Conservation (phyloP, 2,329 filamentous ascomycete species). For the Neonectria sp. region DNA sequence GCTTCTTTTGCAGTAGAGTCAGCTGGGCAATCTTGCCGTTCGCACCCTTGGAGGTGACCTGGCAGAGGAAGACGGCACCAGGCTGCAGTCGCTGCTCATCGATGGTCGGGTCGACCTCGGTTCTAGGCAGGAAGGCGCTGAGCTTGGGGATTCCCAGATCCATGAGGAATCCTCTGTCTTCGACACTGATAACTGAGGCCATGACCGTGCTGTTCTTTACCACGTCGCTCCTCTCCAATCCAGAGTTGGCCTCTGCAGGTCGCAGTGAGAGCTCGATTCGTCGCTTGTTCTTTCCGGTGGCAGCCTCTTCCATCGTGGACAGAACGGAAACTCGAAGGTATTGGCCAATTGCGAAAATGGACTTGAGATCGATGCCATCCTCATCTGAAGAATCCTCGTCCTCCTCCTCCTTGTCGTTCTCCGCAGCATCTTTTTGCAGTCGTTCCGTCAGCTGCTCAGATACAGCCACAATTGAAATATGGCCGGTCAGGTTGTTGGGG, state of each 20-base stretch:
- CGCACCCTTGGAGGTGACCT: slow-evolving; percentile 81
- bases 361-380: slow-evolving; percentile 78
- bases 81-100: slow-evolving; percentile 80
- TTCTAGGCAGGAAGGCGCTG: slow-evolving; percentile 88
- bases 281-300: slow-evolving; percentile 76
- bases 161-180: slow-evolving; percentile 96
- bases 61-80: slow-evolving; percentile 87
- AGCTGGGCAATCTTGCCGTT: slow-evolving; percentile 91
- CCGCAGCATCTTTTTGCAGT: slow-evolving; percentile 76
- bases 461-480: slow-evolving; percentile 92
- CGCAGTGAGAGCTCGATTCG: slow-evolving; percentile 90
- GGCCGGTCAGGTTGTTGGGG: slow-evolving; percentile 93
- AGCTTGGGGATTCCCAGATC: slow-evolving; percentile 83
- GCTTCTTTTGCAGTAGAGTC: slow-evolving; percentile 79
- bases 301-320: slow-evolving; percentile 80
- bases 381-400: slow-evolving; percentile 63
- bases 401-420: slow-evolving; percentile 69
- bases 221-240: slow-evolving; percentile 80
- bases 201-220: slow-evolving; percentile 85
- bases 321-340: slow-evolving; percentile 89
- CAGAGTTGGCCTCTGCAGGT: slow-evolving; percentile 83
- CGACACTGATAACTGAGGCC: slow-evolving; percentile 90
- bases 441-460: slow-evolving; percentile 84
- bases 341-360: slow-evolving; percentile 86
- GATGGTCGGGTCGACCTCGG: slow-evolving; percentile 79